Evolutionary conservation across 805 yeast species (phyloP).

Genomic region (Monosporozyma yasuniensis): DNA sequence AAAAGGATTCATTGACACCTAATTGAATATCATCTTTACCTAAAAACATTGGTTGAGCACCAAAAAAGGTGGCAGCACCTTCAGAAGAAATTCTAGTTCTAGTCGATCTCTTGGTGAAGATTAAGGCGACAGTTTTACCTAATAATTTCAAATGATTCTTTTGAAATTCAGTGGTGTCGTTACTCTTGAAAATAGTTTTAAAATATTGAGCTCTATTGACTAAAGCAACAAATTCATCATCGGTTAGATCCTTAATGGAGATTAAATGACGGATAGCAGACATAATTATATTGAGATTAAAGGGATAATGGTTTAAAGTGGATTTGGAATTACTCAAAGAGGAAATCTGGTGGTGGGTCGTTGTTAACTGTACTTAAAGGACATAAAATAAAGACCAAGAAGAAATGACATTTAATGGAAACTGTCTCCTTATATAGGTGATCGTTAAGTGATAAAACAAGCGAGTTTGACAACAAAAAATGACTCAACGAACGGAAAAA

Average conservation of each 20-base stretch:
- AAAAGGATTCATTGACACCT: constrained; percentile 87
- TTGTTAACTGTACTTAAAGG: constrained; percentile 27
- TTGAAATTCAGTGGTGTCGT: constrained; percentile 32
- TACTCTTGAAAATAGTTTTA: constrained; percentile 53
- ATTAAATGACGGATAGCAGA: constrained; percentile 54
- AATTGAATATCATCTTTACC: constrained; percentile 95
- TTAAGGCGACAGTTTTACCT: constrained; percentile 75
- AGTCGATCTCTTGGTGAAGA: constrained; percentile 88
- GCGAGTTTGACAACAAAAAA: constrained; percentile 6
- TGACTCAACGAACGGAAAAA: background rate
- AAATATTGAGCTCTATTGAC: constrained; percentile 71
- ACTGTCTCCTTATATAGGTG: constrained; percentile 4
- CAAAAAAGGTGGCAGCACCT: constrained; percentile 87
- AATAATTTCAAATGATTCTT: constrained; percentile 43
- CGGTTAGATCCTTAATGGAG: constrained; percentile 69
- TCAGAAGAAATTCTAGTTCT: constrained; percentile 91
- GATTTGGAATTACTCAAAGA: background rate
- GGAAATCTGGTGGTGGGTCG: constrained; percentile 12
- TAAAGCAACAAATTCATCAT: constrained; percentile 59
- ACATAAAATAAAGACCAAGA: constrained; percentile 4
- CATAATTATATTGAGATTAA: background rate
- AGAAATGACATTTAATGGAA: constrained; percentile 1
- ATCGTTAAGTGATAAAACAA: constrained; percentile 14
- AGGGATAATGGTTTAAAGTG: background rate
- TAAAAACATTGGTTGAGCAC: constrained; percentile 92